Evolutionary conservation across 306 rosid genomes (phyloP), one percentile per base, ranked within the genome.

Genomic region (Adenanthera pavonina): DNA sequence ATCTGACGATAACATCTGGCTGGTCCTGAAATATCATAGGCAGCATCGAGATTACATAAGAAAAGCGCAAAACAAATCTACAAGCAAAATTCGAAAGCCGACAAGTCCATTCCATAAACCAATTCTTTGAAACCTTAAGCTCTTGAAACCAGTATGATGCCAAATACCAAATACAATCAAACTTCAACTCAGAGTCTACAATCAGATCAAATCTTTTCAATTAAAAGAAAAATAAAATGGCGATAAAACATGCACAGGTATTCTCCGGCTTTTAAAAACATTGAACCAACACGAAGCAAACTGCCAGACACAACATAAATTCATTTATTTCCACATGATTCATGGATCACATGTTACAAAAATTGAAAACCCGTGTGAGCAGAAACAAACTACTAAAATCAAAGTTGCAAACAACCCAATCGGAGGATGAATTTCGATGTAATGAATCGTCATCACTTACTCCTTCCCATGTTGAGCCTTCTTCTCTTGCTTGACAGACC

Each of bases 1-100:
- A 90, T 90, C 83, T 86, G 94, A 34, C 92, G 84, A 65, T 88
- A 86, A 77, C 92, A 88, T 16, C 92, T 85, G 4, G 90, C 92
- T 1, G 90, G 94, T 61, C 92, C 89, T 90, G 79, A 2, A 3
- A 54, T 35, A 36, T 57, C 48, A 74, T 10, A 8, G 51, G 15
- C 38, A 16, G 25, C 75, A 25, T 70, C 57, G 49, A 25, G 30
- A 25, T 25, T 25, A 25, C 15, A 34, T 51, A 1, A 49, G 61
- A 3, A 61, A 51, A 48, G 1, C 38, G 0, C 15, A 49, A 69
- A 7, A 25, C 43, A 36, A 70, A 71, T 64, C 20, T 15, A 44
- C 38, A 11, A 25, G 13, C 65, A 8, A 25, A 60, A 60, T 15
- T 60, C 66, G 30, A 60, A 1, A 17, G 10, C 41, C 41, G 13